Evolutionary conservation across 768 basidiomycete genomes (phyloP).

Genomic region (Boletales sp.): DNA sequence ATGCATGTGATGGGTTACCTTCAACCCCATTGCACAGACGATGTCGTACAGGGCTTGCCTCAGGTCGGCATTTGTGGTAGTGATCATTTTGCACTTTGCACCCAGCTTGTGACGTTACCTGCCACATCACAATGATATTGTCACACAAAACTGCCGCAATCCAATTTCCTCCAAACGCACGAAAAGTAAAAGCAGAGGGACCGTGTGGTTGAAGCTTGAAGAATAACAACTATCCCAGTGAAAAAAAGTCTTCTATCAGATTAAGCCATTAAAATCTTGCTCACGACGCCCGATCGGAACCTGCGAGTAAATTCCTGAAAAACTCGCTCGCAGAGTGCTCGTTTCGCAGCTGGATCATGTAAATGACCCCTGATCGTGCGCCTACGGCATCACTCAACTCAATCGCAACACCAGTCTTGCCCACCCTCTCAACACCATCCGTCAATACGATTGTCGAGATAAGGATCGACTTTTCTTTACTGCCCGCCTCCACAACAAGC

Average conservation of each 20-base stretch:
- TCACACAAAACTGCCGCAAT: background rate
- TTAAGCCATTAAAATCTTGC: background rate
- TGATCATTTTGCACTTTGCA: conserved; percentile 81
- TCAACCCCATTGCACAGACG: conserved; percentile 52
- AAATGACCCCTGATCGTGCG: conserved; percentile 87
- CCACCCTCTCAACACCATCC: conserved; percentile 97
- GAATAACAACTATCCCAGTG: background rate
- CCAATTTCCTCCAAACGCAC: background rate
- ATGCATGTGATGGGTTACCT: conserved; percentile 53
- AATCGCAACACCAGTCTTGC: conserved; percentile 95
- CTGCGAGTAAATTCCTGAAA: conserved; percentile 82
- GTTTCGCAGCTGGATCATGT: conserved; percentile 95
- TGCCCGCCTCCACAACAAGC: conserved; percentile 88
- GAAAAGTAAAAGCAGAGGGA: background rate
- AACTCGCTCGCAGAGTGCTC: conserved; percentile 82
- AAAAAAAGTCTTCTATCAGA: background rate
- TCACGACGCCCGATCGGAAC: conserved; percentile 66
- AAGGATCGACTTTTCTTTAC: conserved; percentile 67
- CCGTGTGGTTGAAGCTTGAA: background rate
- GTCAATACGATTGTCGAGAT: conserved; percentile 95
- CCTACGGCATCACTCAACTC: conserved; percentile 87
- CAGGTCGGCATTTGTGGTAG: conserved; percentile 73
- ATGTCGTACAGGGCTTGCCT: conserved; percentile 75
- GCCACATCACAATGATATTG: conserved; percentile 4
- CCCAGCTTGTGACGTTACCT: conserved; percentile 44